Percentiles rank a stretch among this genome's conserved stretches.
phyloP scores from a whole-genome alignment of 805 yeast genomes.

The Candida parachauliodes region DNA sequence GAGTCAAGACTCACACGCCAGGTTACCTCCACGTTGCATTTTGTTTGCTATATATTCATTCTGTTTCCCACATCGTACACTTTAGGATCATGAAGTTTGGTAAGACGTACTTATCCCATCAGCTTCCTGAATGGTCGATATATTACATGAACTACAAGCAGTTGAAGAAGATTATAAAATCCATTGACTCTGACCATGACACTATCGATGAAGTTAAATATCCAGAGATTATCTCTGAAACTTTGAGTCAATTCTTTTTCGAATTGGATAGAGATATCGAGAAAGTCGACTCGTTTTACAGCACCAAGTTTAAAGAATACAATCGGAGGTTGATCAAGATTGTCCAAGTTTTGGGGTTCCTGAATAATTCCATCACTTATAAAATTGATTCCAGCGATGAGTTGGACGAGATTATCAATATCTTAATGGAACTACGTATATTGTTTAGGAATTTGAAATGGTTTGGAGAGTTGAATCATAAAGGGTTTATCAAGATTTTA shows the following conservation, averaged over 20 bases:
- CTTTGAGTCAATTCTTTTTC: conserved; percentile 66
- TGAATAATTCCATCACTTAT: conserved; percentile 21
- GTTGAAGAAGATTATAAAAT: conserved; percentile 76
- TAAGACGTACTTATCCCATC: conserved; percentile 73
- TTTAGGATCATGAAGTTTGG: conserved; percentile 78
- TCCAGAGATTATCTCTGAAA: conserved; percentile 35
- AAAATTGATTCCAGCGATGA: conserved; percentile 37
- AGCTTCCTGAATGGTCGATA: conserved; percentile 90
- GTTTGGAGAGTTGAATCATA: conserved; percentile 89
- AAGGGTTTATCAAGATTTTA: conserved; percentile 84
- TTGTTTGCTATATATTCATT: too few species aligned
- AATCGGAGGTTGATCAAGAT: conserved; percentile 58
- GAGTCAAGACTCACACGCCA: too few species aligned
- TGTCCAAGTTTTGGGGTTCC: conserved; percentile 32
- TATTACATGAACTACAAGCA: conserved; percentile 82
- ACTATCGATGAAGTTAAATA: conserved; percentile 19
- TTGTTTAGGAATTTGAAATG: conserved; percentile 82
- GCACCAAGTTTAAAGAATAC: conserved; percentile 69
- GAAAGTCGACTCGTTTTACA: conserved; percentile 75
- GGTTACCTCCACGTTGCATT: too few species aligned
- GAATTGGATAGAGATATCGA: conserved; percentile 79
- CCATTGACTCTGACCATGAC: conserved; percentile 37
- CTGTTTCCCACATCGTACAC: too few species aligned
- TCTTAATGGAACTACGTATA: conserved; percentile 71
- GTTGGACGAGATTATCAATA: conserved; percentile 40